Conservation (phyloP, 805 yeast genomes). For the Kazachstania kunashirensis region DNA sequence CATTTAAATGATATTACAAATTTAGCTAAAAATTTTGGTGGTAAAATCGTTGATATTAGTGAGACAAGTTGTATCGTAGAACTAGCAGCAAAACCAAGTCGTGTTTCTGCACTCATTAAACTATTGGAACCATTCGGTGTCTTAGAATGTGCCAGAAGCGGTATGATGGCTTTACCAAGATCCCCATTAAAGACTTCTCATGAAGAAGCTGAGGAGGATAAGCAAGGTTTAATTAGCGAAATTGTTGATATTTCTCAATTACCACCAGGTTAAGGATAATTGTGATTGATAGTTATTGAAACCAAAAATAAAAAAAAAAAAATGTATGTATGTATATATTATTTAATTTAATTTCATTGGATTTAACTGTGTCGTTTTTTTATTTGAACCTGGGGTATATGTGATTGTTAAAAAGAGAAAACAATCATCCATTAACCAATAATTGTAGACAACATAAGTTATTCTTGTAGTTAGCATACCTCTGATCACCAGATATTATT, state of each 20-base stretch:
- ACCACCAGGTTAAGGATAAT: conserved; percentile 77
- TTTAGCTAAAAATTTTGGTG: conserved; percentile 81
- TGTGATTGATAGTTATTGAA: background rate
- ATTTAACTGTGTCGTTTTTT: background rate
- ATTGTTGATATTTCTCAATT: conserved; percentile 80
- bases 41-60: conserved; percentile 82
- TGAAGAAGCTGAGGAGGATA: conserved; percentile 45
- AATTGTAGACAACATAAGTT: too few relatives aligned
- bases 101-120: conserved; percentile 77
- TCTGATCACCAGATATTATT: too few relatives aligned
- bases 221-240: conserved; percentile 41
- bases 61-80: conserved; percentile 92
- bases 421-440: too few relatives aligned
- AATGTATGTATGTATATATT: background rate
- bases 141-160: conserved; percentile 91
- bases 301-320: background rate
- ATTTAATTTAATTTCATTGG: too few relatives aligned
- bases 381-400: too few relatives aligned
- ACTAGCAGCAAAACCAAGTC: conserved; percentile 85
- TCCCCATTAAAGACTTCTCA: conserved; percentile 63
- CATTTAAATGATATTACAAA: conserved; percentile 79
- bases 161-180: conserved; percentile 98
- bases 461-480: too few relatives aligned
- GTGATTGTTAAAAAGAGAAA: too few relatives aligned
- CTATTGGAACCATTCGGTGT: conserved; percentile 93